phyloP scores from a whole-genome alignment of 331 rosid species.

The Phaseolus coccineus region DNA sequence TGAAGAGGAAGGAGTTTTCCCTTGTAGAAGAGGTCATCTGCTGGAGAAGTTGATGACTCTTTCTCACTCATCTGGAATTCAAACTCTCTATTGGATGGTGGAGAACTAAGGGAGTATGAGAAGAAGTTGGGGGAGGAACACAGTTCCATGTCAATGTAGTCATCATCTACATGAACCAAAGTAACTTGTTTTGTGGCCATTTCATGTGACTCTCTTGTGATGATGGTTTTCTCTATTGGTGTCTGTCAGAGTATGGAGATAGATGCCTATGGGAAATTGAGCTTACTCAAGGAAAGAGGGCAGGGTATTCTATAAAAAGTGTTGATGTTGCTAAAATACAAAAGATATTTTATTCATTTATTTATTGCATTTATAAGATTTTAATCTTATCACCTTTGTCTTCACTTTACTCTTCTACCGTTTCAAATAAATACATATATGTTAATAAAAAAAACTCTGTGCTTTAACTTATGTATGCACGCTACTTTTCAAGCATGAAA shows the following conservation, averaged over 20 bases:
- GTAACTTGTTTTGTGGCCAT: conserved; percentile 65
- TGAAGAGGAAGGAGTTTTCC: conserved; percentile 98
- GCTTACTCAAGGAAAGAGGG: conserved; percentile 55
- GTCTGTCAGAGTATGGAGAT: conserved; percentile 43
- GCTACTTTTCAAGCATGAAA: conserved; percentile 52
- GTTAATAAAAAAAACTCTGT: conserved; percentile 5
- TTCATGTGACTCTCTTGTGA: conserved; percentile 51
- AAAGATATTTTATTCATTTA: conserved; percentile 14
- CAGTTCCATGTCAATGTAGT: conserved; percentile 90
- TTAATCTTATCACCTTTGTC: conserved; percentile 43
- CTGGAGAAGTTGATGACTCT: conserved; percentile 68
- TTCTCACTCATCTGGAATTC: conserved; percentile 84
- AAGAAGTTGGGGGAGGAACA: conserved; percentile 57
- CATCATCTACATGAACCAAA: conserved; percentile 65
- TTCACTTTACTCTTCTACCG: conserved; percentile 32
- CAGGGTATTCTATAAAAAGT: conserved; percentile 56
- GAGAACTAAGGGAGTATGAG: conserved; percentile 58
- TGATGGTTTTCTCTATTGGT: conserved; percentile 40
- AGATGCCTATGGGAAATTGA: conserved; percentile 75
- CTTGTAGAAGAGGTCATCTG: conserved; percentile 94
- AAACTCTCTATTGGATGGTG: conserved; percentile 71
- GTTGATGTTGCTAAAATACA: conserved; percentile 52
- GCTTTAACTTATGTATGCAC: conserved; percentile 3
- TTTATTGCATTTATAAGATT: conserved; percentile 15
- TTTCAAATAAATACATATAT: conserved; percentile 42